Evolutionary conservation across 2,329 filamentous ascomycete genomes (phyloP), one percentile per base, ranked within the genome.

Genomic region (Volutella citrinella): DNA sequence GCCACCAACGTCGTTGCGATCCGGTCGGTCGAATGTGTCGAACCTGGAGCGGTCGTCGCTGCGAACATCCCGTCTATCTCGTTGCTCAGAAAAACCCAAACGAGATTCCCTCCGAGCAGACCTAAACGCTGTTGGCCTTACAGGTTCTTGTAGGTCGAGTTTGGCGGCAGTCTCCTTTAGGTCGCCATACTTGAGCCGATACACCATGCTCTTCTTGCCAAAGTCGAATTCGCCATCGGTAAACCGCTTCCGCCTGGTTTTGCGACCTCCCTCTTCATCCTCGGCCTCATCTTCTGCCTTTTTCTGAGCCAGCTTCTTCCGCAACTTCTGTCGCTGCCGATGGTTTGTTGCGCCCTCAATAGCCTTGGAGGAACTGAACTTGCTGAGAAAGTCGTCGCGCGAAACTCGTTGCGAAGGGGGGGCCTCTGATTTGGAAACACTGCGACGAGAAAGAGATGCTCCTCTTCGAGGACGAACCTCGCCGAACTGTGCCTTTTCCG

Each of bases 141-240:
- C 48, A 5, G 52, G 51, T 25, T 58, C 42, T 17, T 54, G 38
- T 22, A 59, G 30, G 4, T 49, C 35, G 15, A 59, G 36, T 10
- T 42, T 40, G 8, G 45, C 46, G 3, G 51, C 54, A 16, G 46
- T 42, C 11, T 59, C 49, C 29, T 55, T 60, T 8, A 59, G 44
- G 11, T 50, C 46, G 5, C 70, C 74, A 32, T 67, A 62, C 48
- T 74, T 76, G 38, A 74, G 51, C 47, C 72, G 61, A 34, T 75
- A 78, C 3, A 80, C 75, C 12, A 77, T 41, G 43, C 76, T 80
- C 27, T 59, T 66, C 57, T 75, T 76, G 13, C 75, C 77, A 49
- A 77, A 76, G 2, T 51, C 42, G 13, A 56, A 63, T 3, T 66
- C 57, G 1, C 70, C 66, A 38, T 79, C 68, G 30, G 70, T 57